Evolutionary conservation across 2,329 filamentous ascomycete species (phyloP), one percentile per base, ranked within the genome.

Genomic region (Tolypocladium capitatum): DNA sequence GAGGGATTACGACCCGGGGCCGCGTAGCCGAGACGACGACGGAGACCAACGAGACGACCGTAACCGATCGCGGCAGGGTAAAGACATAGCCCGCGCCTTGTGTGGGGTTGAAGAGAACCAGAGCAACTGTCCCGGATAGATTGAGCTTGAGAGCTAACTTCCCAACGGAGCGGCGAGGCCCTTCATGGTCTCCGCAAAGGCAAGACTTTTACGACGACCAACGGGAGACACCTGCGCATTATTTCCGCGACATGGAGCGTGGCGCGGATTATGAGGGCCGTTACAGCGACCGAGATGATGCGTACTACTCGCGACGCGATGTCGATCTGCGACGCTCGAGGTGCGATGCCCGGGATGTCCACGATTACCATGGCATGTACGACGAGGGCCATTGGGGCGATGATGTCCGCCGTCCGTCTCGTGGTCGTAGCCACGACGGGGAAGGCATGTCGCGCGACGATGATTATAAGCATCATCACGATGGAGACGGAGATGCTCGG

Each of bases 41-140:
- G 53, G 59, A 50, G 53, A 56, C 52, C 54, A 52, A 59, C 60
- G 65, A 58, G 64, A 68, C 56, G 63, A 65, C 62, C 63, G 67
- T 58, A 65, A 67, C 58, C 69, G 64, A 64, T 65, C 68, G 66
- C 67, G 70, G 68, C 71, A 74, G 68, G 72, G 68, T 71, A 71
- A 71, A 69, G 60, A 60, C 60, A 62, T 54, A 60, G 58, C 63
- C 62, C 60, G 63, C 55, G 60, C 57, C 55, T 58, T 55, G 50
- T 50, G 50, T 51, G 55, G 53, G 42, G 51, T 53, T 54, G 49
- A 33, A 43, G 36, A 48, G 16, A 45, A 42, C 38, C 43, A 50
- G 46, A 47, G 35, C 46, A 46, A 33, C 38, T 45, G 28, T 47
- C 42, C 52, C 57, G 57, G 53, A 56, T 56, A 49, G 51, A 55